Percentiles rank a stretch among this genome's conserved stretches.
Evolutionary conservation across 2,329 filamentous ascomycete genomes (phyloP).

Genomic region (Fusarium siculi): DNA sequence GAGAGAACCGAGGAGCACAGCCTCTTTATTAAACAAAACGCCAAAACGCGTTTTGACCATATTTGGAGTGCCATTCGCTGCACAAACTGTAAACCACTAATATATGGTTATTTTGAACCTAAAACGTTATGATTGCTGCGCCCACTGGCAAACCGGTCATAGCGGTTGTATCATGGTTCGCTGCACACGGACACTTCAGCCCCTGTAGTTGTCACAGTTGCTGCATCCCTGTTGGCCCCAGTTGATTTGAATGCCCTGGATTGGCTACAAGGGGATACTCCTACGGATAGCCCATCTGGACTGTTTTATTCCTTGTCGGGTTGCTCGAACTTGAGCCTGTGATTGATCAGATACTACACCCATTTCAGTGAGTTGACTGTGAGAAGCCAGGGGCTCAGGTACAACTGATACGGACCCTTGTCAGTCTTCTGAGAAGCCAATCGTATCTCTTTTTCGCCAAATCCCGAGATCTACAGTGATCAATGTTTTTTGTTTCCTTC

Average conservation of each 20-base stretch:
- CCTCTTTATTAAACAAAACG: conserved; percentile 13
- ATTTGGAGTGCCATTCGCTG: not conserved
- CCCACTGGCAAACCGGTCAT: not conserved
- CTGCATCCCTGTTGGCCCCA: not conserved
- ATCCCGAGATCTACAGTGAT: conserved; percentile 1
- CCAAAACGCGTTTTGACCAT: not conserved
- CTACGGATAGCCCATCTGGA: not conserved
- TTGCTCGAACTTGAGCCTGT: accelerated
- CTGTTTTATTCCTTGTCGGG: not conserved
- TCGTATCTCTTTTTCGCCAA: not conserved
- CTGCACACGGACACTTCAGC: not conserved
- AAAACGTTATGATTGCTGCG: not conserved
- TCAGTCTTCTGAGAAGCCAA: not conserved
- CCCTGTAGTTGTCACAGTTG: not conserved
- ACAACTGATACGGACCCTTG: not conserved
- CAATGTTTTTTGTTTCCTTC: not conserved
- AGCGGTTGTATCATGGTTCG: not conserved
- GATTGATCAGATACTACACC: not conserved
- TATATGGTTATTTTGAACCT: not conserved
- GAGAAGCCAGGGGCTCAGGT: not conserved
- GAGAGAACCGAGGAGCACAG: conserved; percentile 2
- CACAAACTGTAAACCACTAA: not conserved
- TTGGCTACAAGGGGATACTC: not conserved
- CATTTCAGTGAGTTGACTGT: not conserved
- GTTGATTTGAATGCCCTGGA: not conserved